Evolutionary conservation across 495 filamentous ascomycete species (phyloP), one percentile per base, ranked within the genome.

Genomic region (Neurospora sublineolata): DNA sequence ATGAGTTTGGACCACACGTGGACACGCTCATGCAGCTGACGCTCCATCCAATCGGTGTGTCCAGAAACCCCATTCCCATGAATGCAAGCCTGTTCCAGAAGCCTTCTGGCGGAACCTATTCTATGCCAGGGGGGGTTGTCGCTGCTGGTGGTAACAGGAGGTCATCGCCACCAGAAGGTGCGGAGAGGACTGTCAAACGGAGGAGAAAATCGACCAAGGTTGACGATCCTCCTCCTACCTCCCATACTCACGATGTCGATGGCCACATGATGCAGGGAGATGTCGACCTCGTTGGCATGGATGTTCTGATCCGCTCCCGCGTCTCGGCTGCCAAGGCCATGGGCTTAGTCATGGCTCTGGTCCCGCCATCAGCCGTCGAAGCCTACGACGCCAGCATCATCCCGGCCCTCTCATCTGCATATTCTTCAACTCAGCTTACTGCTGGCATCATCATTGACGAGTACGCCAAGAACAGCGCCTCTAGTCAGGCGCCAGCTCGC

Each of bases 211-310:
- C 90, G 0, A 92, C 93, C 40, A 94, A 92, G 84, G 89, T 90
- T 60, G 91, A 94, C 73, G 88, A 92, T 27, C 79, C 87, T n/a
- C 82, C 87, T 36, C 77, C 87, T 1, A 70, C 83, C 11, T 81
- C 83, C 36, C 89, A 90, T 16, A 86, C 89, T 4, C 96, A 99
- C 80, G 97, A 99, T 79, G 93, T 99, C 41, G 95, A 99, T 77
- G 95, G 93, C 20, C 93, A 96, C 76, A 97, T 99, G 93, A 93
- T 99, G 81, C 92, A 93, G 76, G 95, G 95, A 58, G 95, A 99
- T 77, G 90, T 97, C 69, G 95, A 99, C 75, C 83, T 99, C 52
- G 94, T 98, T 37, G 94, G 96, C 64, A 84, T 90, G 68, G 96
- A 99, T 70, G 90, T 89, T 5, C 87, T 99, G 76, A 86, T 97